phyloP scores from a whole-genome alignment of 1,284 basidiomycete genomes.

The Coriolopsis trogii region DNA sequence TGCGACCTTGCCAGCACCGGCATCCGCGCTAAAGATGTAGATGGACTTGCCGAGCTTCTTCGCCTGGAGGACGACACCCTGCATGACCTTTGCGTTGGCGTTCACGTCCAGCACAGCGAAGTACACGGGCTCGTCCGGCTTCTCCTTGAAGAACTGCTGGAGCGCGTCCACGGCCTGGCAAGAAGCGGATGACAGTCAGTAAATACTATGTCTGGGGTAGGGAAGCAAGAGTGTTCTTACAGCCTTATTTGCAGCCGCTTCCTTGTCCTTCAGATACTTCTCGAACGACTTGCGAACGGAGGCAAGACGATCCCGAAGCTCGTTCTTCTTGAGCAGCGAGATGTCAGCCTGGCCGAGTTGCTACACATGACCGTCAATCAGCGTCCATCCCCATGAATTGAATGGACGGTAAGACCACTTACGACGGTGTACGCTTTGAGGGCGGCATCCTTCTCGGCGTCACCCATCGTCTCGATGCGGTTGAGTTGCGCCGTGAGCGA shows the following conservation, averaged over 20 bases:
- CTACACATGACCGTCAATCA: constrained; percentile 43
- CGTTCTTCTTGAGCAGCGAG: constrained; percentile 82
- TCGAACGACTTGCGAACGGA: constrained; percentile 83
- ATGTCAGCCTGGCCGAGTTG: constrained; percentile 92
- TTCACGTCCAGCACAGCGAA: constrained; percentile 73
- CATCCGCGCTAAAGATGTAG: constrained; percentile 87
- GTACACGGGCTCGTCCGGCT: constrained; percentile 71
- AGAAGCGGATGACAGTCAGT: background rate
- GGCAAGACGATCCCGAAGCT: constrained; percentile 77
- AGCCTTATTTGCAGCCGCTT: constrained; percentile 78
- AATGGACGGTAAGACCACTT: constrained; percentile 34
- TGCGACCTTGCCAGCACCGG: constrained; percentile 73
- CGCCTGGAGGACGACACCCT: constrained; percentile 74
- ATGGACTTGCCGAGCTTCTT: constrained; percentile 83
- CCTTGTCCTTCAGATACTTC: constrained; percentile 84
- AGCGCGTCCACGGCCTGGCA: constrained; percentile 75
- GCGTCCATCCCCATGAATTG: background rate
- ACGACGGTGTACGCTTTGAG: constrained; percentile 85
- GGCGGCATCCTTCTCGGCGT: constrained; percentile 83
- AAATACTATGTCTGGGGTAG: background rate
- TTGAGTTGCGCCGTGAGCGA: constrained; percentile 69
- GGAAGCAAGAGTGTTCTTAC: constrained; percentile 46
- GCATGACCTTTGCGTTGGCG: constrained; percentile 84
- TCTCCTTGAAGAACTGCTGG: constrained; percentile 74
- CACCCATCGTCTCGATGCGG: constrained; percentile 64